Conservation (phyloP, 495 filamentous ascomycete species). For the Wilcoxina mikolae region DNA sequence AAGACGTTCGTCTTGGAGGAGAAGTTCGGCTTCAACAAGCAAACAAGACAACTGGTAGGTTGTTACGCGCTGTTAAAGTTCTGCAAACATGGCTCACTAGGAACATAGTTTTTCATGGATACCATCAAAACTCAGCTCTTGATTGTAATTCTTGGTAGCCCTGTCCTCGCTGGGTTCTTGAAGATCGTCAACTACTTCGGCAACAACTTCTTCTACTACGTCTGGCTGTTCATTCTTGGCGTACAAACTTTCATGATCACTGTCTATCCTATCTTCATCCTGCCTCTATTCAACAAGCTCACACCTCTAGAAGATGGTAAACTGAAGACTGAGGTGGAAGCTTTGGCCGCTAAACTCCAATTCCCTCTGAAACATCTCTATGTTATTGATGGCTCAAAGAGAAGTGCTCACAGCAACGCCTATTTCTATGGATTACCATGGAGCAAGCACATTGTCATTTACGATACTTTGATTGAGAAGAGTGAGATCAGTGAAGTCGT, state of each 20-base stretch:
- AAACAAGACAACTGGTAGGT: conserved; percentile 54
- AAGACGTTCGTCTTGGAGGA: conserved; percentile 90
- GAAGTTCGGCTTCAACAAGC: conserved; percentile 97
- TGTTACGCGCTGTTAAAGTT: background rate
- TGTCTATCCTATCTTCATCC: conserved; percentile 84
- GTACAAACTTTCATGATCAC: conserved; percentile 89
- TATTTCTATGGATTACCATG: conserved; percentile 97
- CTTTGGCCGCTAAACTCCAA: conserved; percentile 63
- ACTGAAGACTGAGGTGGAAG: conserved; percentile 79
- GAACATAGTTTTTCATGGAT: conserved; percentile 57
- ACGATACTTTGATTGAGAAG: conserved; percentile 93
- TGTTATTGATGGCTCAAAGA: conserved; percentile 95
- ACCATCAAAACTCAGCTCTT: conserved; percentile 83
- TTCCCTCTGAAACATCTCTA: conserved; percentile 84
- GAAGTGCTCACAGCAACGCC: conserved; percentile 91
- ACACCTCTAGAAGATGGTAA: conserved; percentile 75
- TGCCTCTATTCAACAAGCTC: conserved; percentile 96
- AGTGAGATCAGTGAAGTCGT: conserved; percentile 81
- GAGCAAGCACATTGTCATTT: conserved; percentile 99
- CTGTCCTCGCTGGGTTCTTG: conserved; percentile 79
- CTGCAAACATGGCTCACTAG: background rate
- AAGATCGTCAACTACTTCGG: conserved; percentile 84
- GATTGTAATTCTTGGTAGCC: conserved; percentile 59
- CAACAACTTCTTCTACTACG: conserved; percentile 86
- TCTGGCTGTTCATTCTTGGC: conserved; percentile 80